Evolutionary conservation across 2,329 filamentous ascomycete genomes (phyloP), one percentile per base, ranked within the genome.

Genomic region (Microcera coccophila): DNA sequence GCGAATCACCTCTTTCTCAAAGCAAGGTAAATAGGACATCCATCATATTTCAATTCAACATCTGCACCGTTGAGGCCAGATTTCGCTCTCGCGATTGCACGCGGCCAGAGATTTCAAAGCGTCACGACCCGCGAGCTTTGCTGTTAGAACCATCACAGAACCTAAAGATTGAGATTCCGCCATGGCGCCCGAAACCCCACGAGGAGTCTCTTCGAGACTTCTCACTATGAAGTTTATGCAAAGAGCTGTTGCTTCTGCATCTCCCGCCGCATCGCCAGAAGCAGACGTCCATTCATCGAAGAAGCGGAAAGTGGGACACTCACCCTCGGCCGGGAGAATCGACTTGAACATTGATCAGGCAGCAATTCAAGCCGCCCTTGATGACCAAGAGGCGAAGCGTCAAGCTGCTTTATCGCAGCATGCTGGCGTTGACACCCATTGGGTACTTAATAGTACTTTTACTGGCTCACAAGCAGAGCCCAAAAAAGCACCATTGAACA

Each of bases 151-250:
- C 24, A n/a, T n/a, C n/a, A n/a, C n/a, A 15, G 22, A 34, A 20
- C 14, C 8, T 15, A 10, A 26, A 12, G 12, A 26, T 7, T 12
- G 7, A 26, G 22, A 7, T 26, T 26, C 12, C 36, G 53, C 8
- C 36, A 74, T 76, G 64, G 66, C 75, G 54, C 67, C 75, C 47
- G 68, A 73, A 60, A 81, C 73, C 47, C 72, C 79, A 36, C 78
- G 78, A 66, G 76, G 75, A 35, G 90, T 94, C 82, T 95, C 90
- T 50, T 90, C 85, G 45, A 83, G 90, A 54, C 82, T 96, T 36
- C 75, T 94, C 61, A 90, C 87, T 28, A 96, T 95, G 90, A 95
- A 95, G 72, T 96, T 96, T 63, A 96, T 96, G 90, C 90, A 95
- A 73, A 81, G 90, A 58, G 86, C 87, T 49, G 85, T 82, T 38